Base-by-base conservation (phyloP, 306 rosid genomes). In the Luffa aegyptiaca region DNA sequence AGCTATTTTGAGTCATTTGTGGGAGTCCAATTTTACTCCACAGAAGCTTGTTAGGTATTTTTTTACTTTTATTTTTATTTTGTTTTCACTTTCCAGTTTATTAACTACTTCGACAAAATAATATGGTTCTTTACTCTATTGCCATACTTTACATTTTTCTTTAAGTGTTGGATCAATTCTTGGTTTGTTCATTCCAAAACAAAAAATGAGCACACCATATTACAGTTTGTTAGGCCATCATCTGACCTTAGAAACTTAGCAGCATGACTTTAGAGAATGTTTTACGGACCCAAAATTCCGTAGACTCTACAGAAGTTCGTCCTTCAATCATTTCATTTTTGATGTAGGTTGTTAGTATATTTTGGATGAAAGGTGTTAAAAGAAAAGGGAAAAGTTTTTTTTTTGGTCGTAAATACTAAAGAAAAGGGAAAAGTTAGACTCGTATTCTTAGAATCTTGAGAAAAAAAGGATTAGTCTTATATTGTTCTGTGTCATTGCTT, bases 11-110 rank as follows among this genome's bases (percentile, higher is more conserved):
- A 93, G 84, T 76, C 98, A 89, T 81, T 86, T 96, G 83, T 96
- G 99, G 99, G 97, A 96, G 81, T 93, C 99, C 82, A 93, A 91
- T 85, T 91, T 96, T 79, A 96, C 98, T 64, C 99, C 98, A 48
- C 92, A 83, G 85, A 93, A 84, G 86, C 1, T 96, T 51, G 37
- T 96, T 80, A 90, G 99, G 99, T 96, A 74, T 78, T 76, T 57
- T 57, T 76, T 3, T 62, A 37, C 21, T 76, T 10, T 8, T 20
- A 12, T 61, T 5, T 39, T 42, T 9, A 58, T 65, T 42, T 63
- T 21, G 52, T 65, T 42, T 63, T 17, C 18, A 41, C 52, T 8
- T 65, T 65, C 48, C 49, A 17, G 49, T 65, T 17, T 37, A 68
- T n/a, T 42, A 3, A 68, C 31, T 10, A 41, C 21, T 58, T 76